Evolutionary conservation across 257 asterid species (phyloP), one percentile per base, ranked within the genome.

Genomic region (Verbascum thapsus): DNA sequence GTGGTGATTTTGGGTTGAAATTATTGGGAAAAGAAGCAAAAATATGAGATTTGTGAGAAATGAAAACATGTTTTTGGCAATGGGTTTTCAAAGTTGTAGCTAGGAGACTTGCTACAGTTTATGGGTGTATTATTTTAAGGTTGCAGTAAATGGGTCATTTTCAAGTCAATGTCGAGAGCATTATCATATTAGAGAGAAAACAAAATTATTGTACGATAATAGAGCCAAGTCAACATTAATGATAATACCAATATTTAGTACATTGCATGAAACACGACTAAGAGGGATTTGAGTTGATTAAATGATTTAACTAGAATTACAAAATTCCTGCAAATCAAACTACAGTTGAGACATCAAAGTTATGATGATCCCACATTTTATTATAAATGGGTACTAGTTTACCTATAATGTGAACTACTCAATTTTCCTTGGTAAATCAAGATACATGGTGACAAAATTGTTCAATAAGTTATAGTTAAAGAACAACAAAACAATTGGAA

Each of bases 1-100:
- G 35, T 86, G 87, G 65, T 45, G 37, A 5, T 22, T 42, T 44
- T 61, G 70, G 62, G 69, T 3, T 40, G 76, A 64, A 38, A 63
- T 22, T n/a, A n/a, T 50, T 10, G 73, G 58, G 12, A 74, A 35
- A 56, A 62, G 55, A 7, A 44, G 26, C 69, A 56, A 55, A 59
- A 75, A 64, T 64, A n/a, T 38, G 5, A 58, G 7, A 10, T 32
- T 17, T 51, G 40, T 57, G 35, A 64, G 43, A 17, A 16, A 5
- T 41, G 58, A 45, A 41, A 35, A 0, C 68, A 69, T 60, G 32
- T 26, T 22, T 19, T 51, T 51, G 2, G 54, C n/a, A n/a, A 13
- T 51, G 1, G n/a, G 10, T 8, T 3, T 30, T 40, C 30, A 2
- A 26, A 26, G 32, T 26, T 26, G 3, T 26, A 26, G 32, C n/a